These are phyloP conservation scores for Russula emetica DNA, from an alignment of 768 basidiomycete species.

Conservation along the genomic window DNA sequence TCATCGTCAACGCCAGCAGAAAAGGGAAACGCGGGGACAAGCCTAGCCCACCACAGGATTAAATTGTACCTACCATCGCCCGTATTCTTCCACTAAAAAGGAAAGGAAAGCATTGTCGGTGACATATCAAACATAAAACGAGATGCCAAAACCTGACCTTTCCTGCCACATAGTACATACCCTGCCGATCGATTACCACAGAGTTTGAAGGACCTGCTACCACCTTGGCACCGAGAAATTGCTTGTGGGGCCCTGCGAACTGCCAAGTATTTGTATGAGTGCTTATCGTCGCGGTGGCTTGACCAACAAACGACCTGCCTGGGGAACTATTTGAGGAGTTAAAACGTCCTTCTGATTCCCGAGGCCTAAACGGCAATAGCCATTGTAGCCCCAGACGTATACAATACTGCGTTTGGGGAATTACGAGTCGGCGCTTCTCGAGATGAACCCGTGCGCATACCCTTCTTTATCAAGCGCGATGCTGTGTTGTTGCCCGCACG, in stretches of 20 bases:
- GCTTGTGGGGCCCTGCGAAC: constrained; percentile 70
- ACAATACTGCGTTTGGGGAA: constrained; percentile 48
- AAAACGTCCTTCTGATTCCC: constrained; percentile 81
- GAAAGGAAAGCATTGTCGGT: background rate
- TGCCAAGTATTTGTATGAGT: constrained; percentile 32
- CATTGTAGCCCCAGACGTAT: constrained; percentile 86
- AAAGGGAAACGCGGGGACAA: background rate
- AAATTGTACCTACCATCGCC: constrained; percentile 64
- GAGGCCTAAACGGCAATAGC: constrained; percentile 86
- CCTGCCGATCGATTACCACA: constrained; percentile 77
- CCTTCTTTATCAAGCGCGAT: constrained; percentile 77
- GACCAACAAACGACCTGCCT: constrained; percentile 41
- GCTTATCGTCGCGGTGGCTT: background rate
- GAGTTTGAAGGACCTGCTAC: constrained; percentile 79
- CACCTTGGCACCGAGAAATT: constrained; percentile 58
- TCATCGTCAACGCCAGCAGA: constrained; percentile 7
- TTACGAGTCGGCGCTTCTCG: background rate
- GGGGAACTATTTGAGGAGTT: constrained; percentile 77
- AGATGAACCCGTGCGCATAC: constrained; percentile 37
- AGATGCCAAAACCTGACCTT: constrained; percentile 44
- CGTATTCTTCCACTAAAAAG: constrained; percentile 81
- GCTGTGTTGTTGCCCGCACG: constrained; percentile 84
- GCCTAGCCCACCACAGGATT: background rate
- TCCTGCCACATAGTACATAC: constrained; percentile 86
- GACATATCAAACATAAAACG: background rate